Evolutionary conservation across 768 basidiomycete genomes (phyloP), one percentile per base, ranked within the genome.

Genomic region (Suillus lakei): DNA sequence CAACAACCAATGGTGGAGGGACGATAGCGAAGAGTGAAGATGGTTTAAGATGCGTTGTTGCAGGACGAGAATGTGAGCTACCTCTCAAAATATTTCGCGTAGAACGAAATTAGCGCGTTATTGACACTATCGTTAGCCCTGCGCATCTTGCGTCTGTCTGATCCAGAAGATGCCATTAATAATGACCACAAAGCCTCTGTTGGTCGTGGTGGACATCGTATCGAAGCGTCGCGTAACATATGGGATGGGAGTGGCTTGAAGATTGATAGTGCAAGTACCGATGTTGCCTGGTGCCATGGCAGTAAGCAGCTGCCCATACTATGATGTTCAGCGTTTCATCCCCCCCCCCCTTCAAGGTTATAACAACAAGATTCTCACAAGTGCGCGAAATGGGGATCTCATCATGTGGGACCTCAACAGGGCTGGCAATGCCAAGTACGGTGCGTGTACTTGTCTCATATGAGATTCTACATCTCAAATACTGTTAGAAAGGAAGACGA

Each of bases 401-500:
- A 90, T 93, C 36, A 85, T 93, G 82, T 94, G 92, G 92, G 91
- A 93, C 73, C 68, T 93, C 34, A 86, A 88, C 69, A 91, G 88
- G 73, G 76, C 83, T 26, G 89, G 90, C 4, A 72, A 80, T 3
- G 84, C 85, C 48, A 93, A 93, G 78, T 91, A 86, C 69, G 91
- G 92, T 93, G 70, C 59, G 84, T 74, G 60, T 69, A 26, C 12
- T 30, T 5, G 16, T 15, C 26, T 32, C n/a, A 58, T 5, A 34
- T 58, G 44, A 18, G 18, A 13, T 23, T 61, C 66, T 64, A 12
- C 50, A 59, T 61, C 69, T 70, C 26, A 73, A 39, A n/a, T 53
- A 23, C n/a, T 36, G n/a, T 7, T 63, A 92, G 91, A 91, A 75
- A 81, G 87, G 60, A 83, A 85, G 67, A 83, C 86, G 0, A 90